phyloP scores from a whole-genome alignment of 73 alveolate species.

The Paramecium sexaurelia region DNA sequence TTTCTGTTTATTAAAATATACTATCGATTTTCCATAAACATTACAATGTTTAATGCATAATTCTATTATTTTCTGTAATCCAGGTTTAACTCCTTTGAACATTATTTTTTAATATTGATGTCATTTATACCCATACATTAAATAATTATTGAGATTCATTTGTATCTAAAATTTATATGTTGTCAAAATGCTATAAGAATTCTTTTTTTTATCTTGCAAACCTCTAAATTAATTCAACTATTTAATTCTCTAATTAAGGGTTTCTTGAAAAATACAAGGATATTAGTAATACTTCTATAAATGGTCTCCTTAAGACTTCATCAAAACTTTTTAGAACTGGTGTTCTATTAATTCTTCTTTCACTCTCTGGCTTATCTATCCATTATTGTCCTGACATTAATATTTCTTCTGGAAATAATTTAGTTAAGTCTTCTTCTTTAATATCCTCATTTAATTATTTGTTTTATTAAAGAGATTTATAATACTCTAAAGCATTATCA shows the following conservation, averaged over 20 bases:
- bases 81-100: constrained; percentile 8
- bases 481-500: constrained; percentile 60
- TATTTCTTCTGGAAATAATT: constrained; percentile 52
- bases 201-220: constrained; percentile 57
- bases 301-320: constrained; percentile 55
- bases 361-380: neutral
- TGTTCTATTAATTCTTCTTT: neutral
- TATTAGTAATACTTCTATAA: constrained; percentile 59
- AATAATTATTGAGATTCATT: neutral
- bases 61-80: neutral
- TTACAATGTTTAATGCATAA: neutral
- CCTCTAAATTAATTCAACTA: constrained; percentile 46
- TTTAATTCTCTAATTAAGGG: constrained; percentile 46
- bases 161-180: constrained; percentile 30
- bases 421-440: neutral
- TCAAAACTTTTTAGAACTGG: constrained; percentile 44
- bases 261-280: constrained; percentile 62
- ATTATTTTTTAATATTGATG: neutral
- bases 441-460: neutral
- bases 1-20: constrained; percentile 36
- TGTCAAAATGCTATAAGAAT: constrained; percentile 36
- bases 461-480: neutral
- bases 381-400: constrained; percentile 26
- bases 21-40: constrained; percentile 39
- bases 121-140: constrained; percentile 41